These are phyloP conservation scores for Flaveria brownii DNA, from an alignment of 129 eudicot genomes.

Conservation along the genomic window DNA sequence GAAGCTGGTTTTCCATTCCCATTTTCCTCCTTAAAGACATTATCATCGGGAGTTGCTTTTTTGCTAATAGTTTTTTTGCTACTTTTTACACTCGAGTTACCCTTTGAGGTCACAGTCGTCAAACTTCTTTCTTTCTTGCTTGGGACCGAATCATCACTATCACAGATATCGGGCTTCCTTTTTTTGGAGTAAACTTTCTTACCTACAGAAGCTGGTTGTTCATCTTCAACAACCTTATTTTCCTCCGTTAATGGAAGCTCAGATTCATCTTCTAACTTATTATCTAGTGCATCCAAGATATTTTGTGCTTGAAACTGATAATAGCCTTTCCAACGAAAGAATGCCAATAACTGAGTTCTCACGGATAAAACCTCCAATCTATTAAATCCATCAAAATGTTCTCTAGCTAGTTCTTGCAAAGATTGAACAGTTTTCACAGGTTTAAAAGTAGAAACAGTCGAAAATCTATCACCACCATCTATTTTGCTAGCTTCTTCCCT, in stretches of 20 bases:
- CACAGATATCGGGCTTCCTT: constrained; percentile 26
- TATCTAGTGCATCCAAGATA: constrained; percentile 31
- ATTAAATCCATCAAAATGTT: constrained; percentile 39
- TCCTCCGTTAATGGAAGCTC: constrained; percentile 21
- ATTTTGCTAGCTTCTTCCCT: constrained; percentile 47
- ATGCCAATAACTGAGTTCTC: constrained; percentile 62
- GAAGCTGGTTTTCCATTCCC: constrained; percentile 26
- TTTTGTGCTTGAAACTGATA: constrained; percentile 38
- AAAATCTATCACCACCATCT: constrained; percentile 61
- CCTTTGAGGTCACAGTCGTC: constrained; percentile 15
- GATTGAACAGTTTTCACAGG: constrained; percentile 43
- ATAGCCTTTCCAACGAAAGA: constrained; percentile 71
- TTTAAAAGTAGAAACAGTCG: constrained; percentile 45
- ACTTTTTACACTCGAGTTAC: constrained; percentile 9
- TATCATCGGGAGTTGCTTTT: constrained; percentile 12
- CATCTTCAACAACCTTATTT: constrained; percentile 27
- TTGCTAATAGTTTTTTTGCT: constrained; percentile 17
- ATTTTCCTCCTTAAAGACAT: constrained; percentile 27
- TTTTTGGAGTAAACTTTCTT: constrained; percentile 10
- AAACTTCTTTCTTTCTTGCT: constrained; percentile 22
- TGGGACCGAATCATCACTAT: constrained; percentile 10
- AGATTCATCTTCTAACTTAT: constrained; percentile 37
- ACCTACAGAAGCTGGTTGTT: constrained; percentile 29
- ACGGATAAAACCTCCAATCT: constrained; percentile 43
- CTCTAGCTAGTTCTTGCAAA: constrained; percentile 55